A percentile compares a stretch with the other conserved stretches of the same genome.
Evolutionary conservation across 2,329 filamentous ascomycete genomes (phyloP).

Genomic region (Juglanconis sp.): DNA sequence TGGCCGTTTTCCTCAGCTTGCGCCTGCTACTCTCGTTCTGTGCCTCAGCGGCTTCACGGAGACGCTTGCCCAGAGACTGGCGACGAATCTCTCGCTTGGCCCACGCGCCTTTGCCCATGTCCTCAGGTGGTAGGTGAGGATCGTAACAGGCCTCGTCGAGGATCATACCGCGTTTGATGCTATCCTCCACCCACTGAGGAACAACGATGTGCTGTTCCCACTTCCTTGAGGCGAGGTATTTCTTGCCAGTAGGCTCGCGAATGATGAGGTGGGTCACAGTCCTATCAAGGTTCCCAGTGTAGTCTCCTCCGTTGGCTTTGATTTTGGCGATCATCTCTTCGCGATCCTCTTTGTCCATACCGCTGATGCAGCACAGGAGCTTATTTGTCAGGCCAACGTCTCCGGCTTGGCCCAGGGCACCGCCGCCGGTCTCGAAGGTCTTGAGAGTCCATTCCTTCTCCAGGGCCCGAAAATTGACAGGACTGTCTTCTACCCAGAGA

Average conservation of each 20-base stretch:
- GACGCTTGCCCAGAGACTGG: constrained; percentile 55
- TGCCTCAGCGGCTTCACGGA: constrained; percentile 46
- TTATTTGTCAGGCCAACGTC: constrained; percentile 33
- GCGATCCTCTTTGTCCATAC: constrained; percentile 62
- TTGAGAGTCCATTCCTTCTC: constrained; percentile 65
- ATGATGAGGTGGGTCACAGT: constrained; percentile 86
- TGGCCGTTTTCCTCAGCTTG: constrained; percentile 85
- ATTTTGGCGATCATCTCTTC: constrained; percentile 68
- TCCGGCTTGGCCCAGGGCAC: constrained; percentile 30
- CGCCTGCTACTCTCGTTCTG: constrained; percentile 58
- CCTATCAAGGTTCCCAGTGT: constrained; percentile 83
- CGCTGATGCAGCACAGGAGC: constrained; percentile 54
- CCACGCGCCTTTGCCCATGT: constrained; percentile 79
- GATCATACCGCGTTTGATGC: constrained; percentile 81
- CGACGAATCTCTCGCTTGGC: constrained; percentile 49
- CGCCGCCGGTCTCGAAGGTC: constrained; percentile 55
- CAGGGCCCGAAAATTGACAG: constrained; percentile 68
- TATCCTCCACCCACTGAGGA: constrained; percentile 81
- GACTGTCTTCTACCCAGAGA: constrained; percentile 75
- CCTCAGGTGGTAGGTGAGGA: constrained; percentile 63
- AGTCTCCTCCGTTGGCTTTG: constrained; percentile 70
- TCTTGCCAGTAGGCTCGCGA: constrained; percentile 74
- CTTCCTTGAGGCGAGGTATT: constrained; percentile 80
- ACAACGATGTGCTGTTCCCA: constrained; percentile 82
- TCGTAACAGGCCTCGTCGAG: constrained; percentile 85